Evolutionary conservation across 345 rosid genomes (phyloP), one percentile per base, ranked within the genome.

Genomic region (Sonneratia caseolaris): DNA sequence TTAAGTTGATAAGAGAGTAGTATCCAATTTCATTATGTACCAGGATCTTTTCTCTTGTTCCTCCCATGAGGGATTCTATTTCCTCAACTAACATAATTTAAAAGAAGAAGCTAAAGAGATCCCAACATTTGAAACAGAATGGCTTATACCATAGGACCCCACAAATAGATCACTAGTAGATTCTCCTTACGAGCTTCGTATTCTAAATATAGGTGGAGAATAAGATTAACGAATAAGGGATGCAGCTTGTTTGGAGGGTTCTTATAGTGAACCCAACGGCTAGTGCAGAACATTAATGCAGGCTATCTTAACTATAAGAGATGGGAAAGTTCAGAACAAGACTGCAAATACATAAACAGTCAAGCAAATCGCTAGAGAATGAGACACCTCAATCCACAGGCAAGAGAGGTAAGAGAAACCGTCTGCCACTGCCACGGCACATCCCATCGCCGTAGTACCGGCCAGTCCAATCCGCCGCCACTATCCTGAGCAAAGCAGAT

Each of bases 381-480:
- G 45, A 59, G 73, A 68, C 76, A 92, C 98, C 98, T 89, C 77
- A 93, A 77, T 78, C 86, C 98, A 75, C 98, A 93, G 68, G 98
- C 95, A 66, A 93, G 84, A 27, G 89, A 89, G 35, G 98, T 91
- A 73, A 93, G 83, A 8, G 93, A 88, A 80, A 82, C 87, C 48
- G 97, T 89, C 62, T 81, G 88, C 98, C 98, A 91, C 69, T 80
- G 80, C 97, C 98, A 94, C 18, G 98, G 98, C 56, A 87, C 96
- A 55, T 94, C 89, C 98, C 98, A 94, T 73, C 93, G 80, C 83
- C 87, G 42, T 48, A 91, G 84, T 45, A 89, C 79, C 16, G 86
- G 85, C 96, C 92, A 89, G 21, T 82, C 85, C 70, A 77, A 69
- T 73, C 77, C 79, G 38, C 66, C 69, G 67, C 72, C 27, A 65